These are phyloP conservation scores for Trichoderma atroviride DNA, from an alignment of 2,329 filamentous ascomycete genomes.

Conservation along the genomic window DNA sequence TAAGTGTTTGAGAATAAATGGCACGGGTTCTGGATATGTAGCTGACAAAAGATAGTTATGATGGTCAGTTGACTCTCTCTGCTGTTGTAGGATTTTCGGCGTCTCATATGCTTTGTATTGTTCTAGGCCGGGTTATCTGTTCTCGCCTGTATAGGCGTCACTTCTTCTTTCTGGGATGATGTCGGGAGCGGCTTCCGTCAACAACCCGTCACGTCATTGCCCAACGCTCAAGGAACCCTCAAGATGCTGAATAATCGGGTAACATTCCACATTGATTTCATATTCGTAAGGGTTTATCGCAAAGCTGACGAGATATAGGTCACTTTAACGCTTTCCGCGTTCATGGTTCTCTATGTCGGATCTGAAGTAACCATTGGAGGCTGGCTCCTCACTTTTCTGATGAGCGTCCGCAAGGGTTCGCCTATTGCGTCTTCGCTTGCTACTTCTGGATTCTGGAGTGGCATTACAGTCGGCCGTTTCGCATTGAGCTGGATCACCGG, in stretches of 20 bases:
- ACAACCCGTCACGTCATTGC: not conserved
- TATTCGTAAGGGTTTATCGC: not conserved
- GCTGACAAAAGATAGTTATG: not conserved
- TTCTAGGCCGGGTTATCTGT: slow-evolving; percentile 3
- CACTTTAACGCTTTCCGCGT: slow-evolving; percentile 41
- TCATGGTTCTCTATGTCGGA: slow-evolving; percentile 77
- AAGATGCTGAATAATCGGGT: slow-evolving; percentile 23
- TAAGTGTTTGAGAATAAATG: not conserved
- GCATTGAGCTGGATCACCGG: slow-evolving; percentile 73
- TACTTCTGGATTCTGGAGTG: slow-evolving; percentile 80
- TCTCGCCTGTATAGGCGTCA: slow-evolving; percentile 14
- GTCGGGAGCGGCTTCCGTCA: not conserved
- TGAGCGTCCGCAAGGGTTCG: slow-evolving; percentile 66
- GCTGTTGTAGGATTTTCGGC: not conserved
- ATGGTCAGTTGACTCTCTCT: not conserved
- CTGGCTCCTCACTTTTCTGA: slow-evolving; percentile 86
- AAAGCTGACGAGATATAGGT: slow-evolving; percentile 3
- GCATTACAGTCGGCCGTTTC: slow-evolving; percentile 71
- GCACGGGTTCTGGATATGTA: not conserved
- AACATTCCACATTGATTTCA: not conserved
- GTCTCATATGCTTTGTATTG: not conserved
- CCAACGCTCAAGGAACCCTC: not conserved
- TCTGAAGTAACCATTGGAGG: slow-evolving; percentile 75
- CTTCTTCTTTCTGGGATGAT: slow-evolving; percentile 25
- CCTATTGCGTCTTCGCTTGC: slow-evolving; percentile 68